Evolutionary conservation across 345 rosid genomes (phyloP).

Genomic region (Eucalyptus caleyi): DNA sequence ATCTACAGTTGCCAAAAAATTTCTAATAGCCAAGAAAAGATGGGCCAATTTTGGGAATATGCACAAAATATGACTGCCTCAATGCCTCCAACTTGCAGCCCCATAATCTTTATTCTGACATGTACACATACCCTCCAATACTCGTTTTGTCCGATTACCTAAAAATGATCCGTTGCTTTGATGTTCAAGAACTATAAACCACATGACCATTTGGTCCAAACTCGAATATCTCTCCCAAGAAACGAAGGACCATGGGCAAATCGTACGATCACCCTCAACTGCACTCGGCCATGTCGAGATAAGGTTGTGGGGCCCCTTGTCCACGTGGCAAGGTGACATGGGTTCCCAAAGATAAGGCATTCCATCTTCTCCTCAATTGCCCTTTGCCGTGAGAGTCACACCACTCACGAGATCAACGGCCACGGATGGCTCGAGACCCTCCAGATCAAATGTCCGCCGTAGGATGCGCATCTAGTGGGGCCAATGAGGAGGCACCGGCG

Average conservation of each 20-base stretch:
- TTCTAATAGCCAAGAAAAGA: background rate
- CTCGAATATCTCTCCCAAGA: background rate
- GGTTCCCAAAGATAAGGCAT: slow-evolving; percentile 2
- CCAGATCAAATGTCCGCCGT: background rate
- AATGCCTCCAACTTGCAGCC: background rate
- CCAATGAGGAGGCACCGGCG: background rate
- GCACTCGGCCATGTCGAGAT: background rate
- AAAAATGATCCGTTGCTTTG: background rate
- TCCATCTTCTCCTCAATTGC: background rate
- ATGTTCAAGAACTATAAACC: background rate
- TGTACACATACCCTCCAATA: background rate
- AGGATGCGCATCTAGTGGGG: background rate
- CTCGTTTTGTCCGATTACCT: background rate
- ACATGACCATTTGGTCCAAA: background rate
- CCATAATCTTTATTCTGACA: background rate
- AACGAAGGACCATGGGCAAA: background rate
- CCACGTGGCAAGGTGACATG: slow-evolving; percentile 4
- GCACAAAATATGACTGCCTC: background rate
- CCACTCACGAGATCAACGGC: background rate
- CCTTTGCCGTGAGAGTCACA: background rate
- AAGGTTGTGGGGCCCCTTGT: background rate
- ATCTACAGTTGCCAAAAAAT: background rate
- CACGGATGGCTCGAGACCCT: background rate
- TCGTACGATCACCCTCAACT: background rate
- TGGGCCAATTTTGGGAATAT: background rate